Evolutionary conservation across 2,329 filamentous ascomycete species (phyloP).

Genomic region (Hymenoscyphus linearis): DNA sequence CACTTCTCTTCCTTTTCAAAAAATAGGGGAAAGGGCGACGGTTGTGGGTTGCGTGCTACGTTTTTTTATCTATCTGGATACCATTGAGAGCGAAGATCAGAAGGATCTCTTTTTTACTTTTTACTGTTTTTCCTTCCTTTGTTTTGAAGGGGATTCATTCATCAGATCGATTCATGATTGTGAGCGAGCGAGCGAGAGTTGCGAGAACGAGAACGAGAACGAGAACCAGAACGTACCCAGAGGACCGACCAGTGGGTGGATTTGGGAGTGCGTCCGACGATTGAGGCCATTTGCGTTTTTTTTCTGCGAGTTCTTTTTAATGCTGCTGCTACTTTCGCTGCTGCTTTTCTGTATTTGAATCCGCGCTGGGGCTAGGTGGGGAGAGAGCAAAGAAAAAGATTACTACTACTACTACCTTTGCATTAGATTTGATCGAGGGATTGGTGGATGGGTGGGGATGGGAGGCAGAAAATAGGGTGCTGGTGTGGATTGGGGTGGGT

Average conservation of each 20-base stretch:
- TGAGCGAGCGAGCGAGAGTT: background rate
- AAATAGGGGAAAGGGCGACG: background rate
- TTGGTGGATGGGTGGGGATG: background rate
- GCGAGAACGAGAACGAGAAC: background rate
- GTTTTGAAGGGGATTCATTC: too few species aligned
- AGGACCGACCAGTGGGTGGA: too few species aligned
- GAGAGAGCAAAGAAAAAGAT: background rate
- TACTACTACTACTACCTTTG: background rate
- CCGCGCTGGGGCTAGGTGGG: background rate
- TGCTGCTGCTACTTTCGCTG: background rate
- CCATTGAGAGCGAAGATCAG: conserved; percentile 3
- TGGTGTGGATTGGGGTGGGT: too few species aligned
- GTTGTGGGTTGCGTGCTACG: background rate
- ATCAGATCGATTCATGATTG: too few species aligned
- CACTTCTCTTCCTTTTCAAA: too few species aligned
- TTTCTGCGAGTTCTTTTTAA: background rate
- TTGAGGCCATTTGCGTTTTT: background rate
- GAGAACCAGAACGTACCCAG: background rate
- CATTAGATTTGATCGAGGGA: background rate
- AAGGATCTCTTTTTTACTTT: background rate
- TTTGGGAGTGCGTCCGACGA: background rate
- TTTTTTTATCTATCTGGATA: conserved; percentile 8
- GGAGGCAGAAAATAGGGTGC: background rate
- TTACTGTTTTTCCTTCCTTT: too few species aligned
- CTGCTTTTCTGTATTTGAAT: background rate